Base-by-base conservation (phyloP, 2,329 filamentous ascomycete genomes). In the Paraphoma chrysanthemicola region DNA sequence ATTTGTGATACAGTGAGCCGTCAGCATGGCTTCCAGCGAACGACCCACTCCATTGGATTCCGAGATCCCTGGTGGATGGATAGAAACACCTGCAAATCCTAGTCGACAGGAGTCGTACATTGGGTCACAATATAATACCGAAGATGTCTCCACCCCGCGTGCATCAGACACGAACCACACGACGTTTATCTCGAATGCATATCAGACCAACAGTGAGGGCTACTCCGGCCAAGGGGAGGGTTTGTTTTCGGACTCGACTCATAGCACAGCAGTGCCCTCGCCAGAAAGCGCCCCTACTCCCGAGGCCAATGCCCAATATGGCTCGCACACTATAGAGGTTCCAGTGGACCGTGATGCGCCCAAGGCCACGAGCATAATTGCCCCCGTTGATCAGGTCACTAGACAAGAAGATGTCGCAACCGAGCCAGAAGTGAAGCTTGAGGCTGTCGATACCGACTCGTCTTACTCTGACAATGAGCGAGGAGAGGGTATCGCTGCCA, bases 21-120 rank as follows among this genome's bases (percentile, higher is more conserved):
- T 54, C 38, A 54, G 36, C 17, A 76, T 76, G 73, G 60, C 64
- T 48, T 66, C 63, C 17, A 50, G 63, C 42, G 74, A 75, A 10
- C 59, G 53, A 31, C 68, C 72, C 11, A 76, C 72, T n/a, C 72
- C 72, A 16, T 59, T 69, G 16, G 59, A 66, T 6, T 69, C 73
- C 28, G 67, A 73, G 4, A 56, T 76, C 6, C 74, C 73, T 14
- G 76, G 70, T 48, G 73, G 64, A 5, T 77, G 73, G 72, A 69
- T 73, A 48, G 71, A 74, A 14, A 77, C 74, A 45, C 71, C 74
- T 14, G 66, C 61, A 17, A 65, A 71, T n/a, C 39, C 57, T 16
- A 60, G 50, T 47, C 58, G 64, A 48, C 66, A 68, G 23, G 62
- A 68, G 33, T 70, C 68, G 4, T 67, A 70, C 51, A 62, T 60